Conservation (phyloP, 1,139 yeast genomes). For the Pichia sp. region DNA sequence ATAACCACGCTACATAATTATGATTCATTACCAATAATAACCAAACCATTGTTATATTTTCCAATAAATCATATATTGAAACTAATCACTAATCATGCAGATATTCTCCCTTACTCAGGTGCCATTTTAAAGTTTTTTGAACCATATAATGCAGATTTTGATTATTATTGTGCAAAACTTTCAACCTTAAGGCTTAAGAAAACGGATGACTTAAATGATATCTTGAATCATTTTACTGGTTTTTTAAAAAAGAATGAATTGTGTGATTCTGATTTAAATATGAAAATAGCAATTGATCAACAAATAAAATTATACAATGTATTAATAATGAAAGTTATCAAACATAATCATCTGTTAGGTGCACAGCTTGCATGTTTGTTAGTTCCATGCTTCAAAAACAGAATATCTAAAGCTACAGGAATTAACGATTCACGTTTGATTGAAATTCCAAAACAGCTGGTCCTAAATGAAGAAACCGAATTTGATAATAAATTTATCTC, state of each 20-base stretch:
- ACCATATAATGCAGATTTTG: slow-evolving; percentile 1
- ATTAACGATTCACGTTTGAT: not conserved
- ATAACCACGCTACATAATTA: not conserved
- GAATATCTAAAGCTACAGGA: slow-evolving; percentile 1
- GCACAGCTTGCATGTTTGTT: slow-evolving; percentile 1
- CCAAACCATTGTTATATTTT: not conserved
- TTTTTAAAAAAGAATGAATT: slow-evolving; percentile 1
- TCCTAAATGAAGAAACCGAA: not conserved
- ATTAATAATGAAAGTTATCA: slow-evolving; percentile 1
- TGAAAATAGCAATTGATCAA: not conserved
- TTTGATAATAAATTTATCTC: not conserved
- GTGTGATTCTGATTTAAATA: not conserved
- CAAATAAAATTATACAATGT: not conserved
- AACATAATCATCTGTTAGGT: not conserved
- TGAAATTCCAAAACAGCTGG: not conserved
- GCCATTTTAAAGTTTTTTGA: not conserved
- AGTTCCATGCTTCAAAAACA: slow-evolving; percentile 4
- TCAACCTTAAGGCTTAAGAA: not conserved
- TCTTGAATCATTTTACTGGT: not conserved
- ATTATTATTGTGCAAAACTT: slow-evolving; percentile 3
- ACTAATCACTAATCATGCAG: not conserved
- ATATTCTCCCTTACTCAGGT: not conserved
- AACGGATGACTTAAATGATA: not conserved
- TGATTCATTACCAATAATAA: not conserved
- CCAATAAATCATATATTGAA: slow-evolving; percentile 2